Base-by-base conservation (phyloP, 805 yeast genomes). In the Candida michaelii region DNA sequence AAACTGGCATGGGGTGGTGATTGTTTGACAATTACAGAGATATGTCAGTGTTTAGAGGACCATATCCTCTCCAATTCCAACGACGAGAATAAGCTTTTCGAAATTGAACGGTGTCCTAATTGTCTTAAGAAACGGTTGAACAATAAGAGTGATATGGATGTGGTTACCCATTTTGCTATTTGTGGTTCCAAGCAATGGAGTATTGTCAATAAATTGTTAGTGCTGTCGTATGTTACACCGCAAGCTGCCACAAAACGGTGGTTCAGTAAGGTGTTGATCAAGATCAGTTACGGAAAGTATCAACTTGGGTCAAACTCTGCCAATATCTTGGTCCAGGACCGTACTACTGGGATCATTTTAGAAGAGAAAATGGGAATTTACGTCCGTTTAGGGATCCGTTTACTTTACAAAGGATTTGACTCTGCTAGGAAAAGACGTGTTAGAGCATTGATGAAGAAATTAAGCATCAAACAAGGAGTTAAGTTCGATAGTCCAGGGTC, bases 291-390 rank as follows among this genome's bases (percentile, higher is more conserved):
- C 57, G 99, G 99, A 0, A 85, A 85, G 53, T 85, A 89, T 58
- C 80, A 82, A 37, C 64, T 91, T 27, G 59, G 71, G 30, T 82
- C 83, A 17, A 88, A 91, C 57, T 89, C 95, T 36, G 99, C 97
- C 8, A 91, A 91, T 56, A 91, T 93, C 23, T 69, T 93, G 38
- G 97, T 91, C 2, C 98, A 93, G 60, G 97, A 93, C 59, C 73
- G 99, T 47, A 71, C 76, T 13, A 83, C 97, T 0, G 99, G 99
- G 0, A 76, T 87, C 35, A 80, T 91, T n/a, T 63, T 85, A 56
- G 98, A 91, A 59, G 99, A 91, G 55, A 89, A 89, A 54, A 91
- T 93, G 86, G 83, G 90, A 44, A 79, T 86, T 1, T 87, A 87
- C 54, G 93, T 93, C 9, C 72, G 97, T 37, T 58, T 93, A 27